Evolutionary conservation across 768 basidiomycete genomes (phyloP).

Genomic region (Mycena capillaripes): DNA sequence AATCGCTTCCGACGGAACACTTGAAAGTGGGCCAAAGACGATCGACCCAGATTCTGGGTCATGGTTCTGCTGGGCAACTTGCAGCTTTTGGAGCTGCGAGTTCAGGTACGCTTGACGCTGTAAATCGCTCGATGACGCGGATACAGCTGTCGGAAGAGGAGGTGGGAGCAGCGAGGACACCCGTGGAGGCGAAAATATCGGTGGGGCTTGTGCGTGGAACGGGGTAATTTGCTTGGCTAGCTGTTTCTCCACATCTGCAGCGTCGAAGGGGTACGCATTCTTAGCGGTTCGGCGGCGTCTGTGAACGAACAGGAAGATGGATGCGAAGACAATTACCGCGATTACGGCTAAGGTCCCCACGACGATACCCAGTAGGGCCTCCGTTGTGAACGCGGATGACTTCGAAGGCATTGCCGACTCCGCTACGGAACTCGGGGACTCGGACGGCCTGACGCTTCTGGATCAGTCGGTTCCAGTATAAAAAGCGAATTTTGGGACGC

Average conservation of each 20-base stretch:
- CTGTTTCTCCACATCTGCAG: slow-evolving; percentile 28
- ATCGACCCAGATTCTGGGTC: slow-evolving; percentile 9
- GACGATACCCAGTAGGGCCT: slow-evolving; percentile 26
- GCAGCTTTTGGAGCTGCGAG: slow-evolving; percentile 26
- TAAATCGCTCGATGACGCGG: background rate
- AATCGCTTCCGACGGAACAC: slow-evolving; percentile 28
- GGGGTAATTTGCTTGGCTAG: slow-evolving; percentile 23
- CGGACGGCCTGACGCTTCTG: background rate
- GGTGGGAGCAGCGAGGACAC: background rate
- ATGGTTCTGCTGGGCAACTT: background rate
- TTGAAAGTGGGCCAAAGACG: slow-evolving; percentile 26
- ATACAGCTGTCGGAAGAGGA: background rate
- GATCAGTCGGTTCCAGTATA: background rate
- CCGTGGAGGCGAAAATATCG: background rate
- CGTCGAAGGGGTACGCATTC: slow-evolving; percentile 7
- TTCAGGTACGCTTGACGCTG: slow-evolving; percentile 28
- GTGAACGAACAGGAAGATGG: slow-evolving; percentile 23
- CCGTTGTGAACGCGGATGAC: background rate
- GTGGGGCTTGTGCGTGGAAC: slow-evolving; percentile 2
- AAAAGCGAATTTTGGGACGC: background rate
- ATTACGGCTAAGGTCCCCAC: slow-evolving; percentile 30
- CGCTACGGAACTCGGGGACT: background rate
- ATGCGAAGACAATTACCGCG: slow-evolving; percentile 24
- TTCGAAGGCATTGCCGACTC: background rate
- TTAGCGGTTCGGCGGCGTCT: slow-evolving; percentile 19